Conservation (phyloP, 1,139 yeast genomes). For the Spathaspora sp. region DNA sequence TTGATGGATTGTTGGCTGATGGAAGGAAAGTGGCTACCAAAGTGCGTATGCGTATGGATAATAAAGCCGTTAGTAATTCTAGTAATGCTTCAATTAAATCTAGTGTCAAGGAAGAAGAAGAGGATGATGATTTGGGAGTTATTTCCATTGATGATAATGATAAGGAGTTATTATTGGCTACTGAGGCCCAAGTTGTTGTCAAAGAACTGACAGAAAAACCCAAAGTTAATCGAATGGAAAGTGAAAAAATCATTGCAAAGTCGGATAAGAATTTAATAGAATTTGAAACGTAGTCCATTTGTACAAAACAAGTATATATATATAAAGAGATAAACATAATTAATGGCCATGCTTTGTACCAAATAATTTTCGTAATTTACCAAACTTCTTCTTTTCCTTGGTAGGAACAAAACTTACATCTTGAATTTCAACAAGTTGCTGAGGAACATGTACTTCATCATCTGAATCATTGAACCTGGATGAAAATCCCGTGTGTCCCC, state of each 20-base stretch:
- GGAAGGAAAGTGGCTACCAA: slow-evolving; percentile 88
- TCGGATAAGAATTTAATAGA: slow-evolving; percentile 22
- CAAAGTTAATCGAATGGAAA: background rate
- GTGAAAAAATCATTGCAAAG: background rate
- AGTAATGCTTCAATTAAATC: slow-evolving; percentile 26
- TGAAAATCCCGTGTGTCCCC: background rate
- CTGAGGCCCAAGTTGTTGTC: slow-evolving; percentile 41
- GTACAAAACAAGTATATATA: slow-evolving; percentile 1
- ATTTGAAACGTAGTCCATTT: slow-evolving; percentile 22
- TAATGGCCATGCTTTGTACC: slow-evolving; percentile 27
- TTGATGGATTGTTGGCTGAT: slow-evolving; percentile 89
- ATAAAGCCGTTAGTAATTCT: slow-evolving; percentile 35
- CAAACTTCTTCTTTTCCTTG: slow-evolving; percentile 50
- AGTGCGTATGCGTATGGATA: slow-evolving; percentile 84
- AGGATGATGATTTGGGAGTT: slow-evolving; percentile 47
- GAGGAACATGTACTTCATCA: slow-evolving; percentile 9
- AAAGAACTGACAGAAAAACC: slow-evolving; percentile 19
- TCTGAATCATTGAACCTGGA: slow-evolving; percentile 17
- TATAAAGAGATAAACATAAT: background rate
- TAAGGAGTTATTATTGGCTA: slow-evolving; percentile 46
- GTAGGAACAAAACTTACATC: slow-evolving; percentile 1
- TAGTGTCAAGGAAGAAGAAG: slow-evolving; percentile 41
- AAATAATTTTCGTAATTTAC: slow-evolving; percentile 60
- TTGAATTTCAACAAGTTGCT: slow-evolving; percentile 2
- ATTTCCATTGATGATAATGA: slow-evolving; percentile 48